Base-by-base conservation (phyloP, 2,329 filamentous ascomycete species). In the Alternaria consortialis region DNA sequence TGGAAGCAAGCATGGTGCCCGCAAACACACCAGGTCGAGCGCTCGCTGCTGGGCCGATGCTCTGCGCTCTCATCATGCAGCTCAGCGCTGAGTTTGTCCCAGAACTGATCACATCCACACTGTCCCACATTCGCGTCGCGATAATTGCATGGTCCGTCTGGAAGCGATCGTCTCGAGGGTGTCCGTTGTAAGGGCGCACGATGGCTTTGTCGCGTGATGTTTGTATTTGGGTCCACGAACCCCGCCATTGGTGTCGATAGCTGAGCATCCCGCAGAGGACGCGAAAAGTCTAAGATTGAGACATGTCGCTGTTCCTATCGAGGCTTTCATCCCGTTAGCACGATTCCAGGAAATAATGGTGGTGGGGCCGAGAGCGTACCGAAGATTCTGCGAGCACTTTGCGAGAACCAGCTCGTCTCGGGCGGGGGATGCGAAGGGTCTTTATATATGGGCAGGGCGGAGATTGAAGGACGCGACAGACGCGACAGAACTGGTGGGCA, bases 1-100 rank as follows among this genome's bases (percentile, higher is more conserved):
- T 87, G 85, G 70, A 83, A 87, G 73, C 85, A 87, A 7, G 84
- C 84, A 79, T 87, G 85, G 72, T 87, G 85, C 40, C 83, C 83
- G 67, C 85, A 87, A 56, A 84, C 81, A 74, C 85, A 87, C 75
- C 72, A 81, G 3, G 81, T 80, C 23, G 74, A 76, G 64, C 72
- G 72, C 64, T 73, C 64, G 52, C 67, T 74, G 62, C 65, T 62
- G 12, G 68, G 58, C 34, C 64, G 69, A 54, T 74, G 62, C 46
- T 72, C 66, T 15, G 53, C 56, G 53, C 73, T 75, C 13, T 63
- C 70, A 25, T 74, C 68, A 50, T 79, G 73, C 20, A 77, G 58
- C 39, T 77, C 72, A 51, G 69, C 74, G 48, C 72, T 78, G 44
- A 63, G 52, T 51, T 73, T 74, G 60, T 77, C 75, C 82, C 84